Evolutionary conservation across 1,284 basidiomycete species (phyloP).

Genomic region (Mycena sp.): DNA sequence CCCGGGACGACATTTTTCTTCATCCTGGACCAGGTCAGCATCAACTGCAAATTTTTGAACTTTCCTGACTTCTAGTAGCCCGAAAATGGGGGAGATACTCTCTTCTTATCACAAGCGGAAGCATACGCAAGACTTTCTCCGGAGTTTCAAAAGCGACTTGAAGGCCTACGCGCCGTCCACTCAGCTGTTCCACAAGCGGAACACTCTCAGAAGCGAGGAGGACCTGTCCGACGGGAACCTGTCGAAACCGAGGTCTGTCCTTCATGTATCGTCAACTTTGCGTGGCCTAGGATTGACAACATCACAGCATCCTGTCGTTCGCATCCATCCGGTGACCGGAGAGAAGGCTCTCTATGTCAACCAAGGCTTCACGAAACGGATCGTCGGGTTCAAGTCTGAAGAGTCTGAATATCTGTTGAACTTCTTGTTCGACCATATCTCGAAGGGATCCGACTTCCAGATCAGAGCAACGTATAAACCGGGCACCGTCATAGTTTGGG

Average conservation of each 20-base stretch:
- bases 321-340: constrained; percentile 71
- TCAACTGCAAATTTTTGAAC: neutral
- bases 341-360: constrained; percentile 75
- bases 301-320: constrained; percentile 58
- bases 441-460: constrained; percentile 52
- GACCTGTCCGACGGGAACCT: constrained; percentile 71
- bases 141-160: constrained; percentile 71
- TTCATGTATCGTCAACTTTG: neutral
- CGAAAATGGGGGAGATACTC: constrained; percentile 62
- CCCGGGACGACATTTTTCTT: constrained; percentile 70
- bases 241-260: constrained; percentile 60
- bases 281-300: neutral
- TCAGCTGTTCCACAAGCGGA: constrained; percentile 71
- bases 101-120: constrained; percentile 68
- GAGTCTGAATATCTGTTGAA: constrained; percentile 73
- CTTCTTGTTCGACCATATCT: constrained; percentile 64
- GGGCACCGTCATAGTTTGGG: constrained; percentile 53
- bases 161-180: constrained; percentile 71
- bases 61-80: constrained; percentile 34
- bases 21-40: constrained; percentile 54
- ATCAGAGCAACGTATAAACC: constrained; percentile 48
- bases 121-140: constrained; percentile 77
- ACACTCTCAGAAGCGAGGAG: constrained; percentile 56
- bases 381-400: constrained; percentile 74
- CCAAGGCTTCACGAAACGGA: constrained; percentile 67